Base-by-base conservation (phyloP, 2,329 filamentous ascomycete species). In the Byssothecium circinans region DNA sequence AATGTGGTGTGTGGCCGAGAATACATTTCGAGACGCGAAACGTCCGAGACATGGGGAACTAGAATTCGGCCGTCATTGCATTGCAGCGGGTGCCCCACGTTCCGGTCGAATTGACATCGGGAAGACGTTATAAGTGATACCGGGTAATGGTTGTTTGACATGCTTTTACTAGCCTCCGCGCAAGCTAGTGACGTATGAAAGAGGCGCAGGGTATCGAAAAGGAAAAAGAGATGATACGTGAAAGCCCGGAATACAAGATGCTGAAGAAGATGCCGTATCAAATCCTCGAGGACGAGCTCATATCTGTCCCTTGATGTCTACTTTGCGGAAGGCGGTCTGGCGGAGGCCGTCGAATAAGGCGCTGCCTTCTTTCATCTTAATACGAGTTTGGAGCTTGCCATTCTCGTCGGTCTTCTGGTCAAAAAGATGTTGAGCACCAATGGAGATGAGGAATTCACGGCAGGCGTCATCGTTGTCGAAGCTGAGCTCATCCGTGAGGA, bases 241-340 rank as follows among this genome's bases (percentile, higher is more conserved):
- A 48, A 30, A 45, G 36, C 12, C 3, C 20, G 20, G 36, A 27
- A 19, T 4, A 19, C 3, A 36, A 17, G 17, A n/a, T 8, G 34
- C 11, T 25, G 22, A 39, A 39, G 23, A 23, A 39, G 8, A n/a
- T 32, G 14, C 14, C 12, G 29, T 14, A 8, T 14, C 29, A 12
- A 32, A 14, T 32, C 29, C 17, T 53, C 49, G 49, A 48, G 33
- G 32, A 48, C 47, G 42, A 43, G 23, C 48, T 86, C 77, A 94
- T 68, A 96, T 95, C 75, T 97, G 92, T 66, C 92, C 91, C 77
- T 97, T 96, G 78, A 97, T 95, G 75, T 97, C 91, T 78, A 97
- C 87, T 68, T 85, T 86, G 66, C 84, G 82, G 74, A 96, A 95
- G 40, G 92, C 92, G 53, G 81, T 79, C 32, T 78, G 73, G 69